Evolutionary conservation across 352 stramenopile species (phyloP).

Genomic region (Phytophthora sansomeana): DNA sequence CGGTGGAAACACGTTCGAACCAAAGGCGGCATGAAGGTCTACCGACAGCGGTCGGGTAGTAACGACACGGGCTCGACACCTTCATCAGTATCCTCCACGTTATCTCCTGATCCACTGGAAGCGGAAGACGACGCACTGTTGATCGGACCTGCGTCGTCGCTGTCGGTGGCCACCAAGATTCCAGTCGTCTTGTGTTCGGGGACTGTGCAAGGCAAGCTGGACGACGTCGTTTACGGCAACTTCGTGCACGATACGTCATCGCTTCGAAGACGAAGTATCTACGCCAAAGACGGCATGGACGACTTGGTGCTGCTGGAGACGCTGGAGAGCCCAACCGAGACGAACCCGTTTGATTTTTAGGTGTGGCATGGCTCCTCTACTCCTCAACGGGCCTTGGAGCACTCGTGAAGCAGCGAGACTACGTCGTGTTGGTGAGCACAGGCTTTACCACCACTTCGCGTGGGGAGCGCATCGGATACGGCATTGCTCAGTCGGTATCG

Average conservation of each 20-base stretch:
- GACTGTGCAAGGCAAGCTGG: conserved; percentile 48
- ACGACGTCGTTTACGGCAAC: conserved; percentile 62
- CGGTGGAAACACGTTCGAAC: conserved; percentile 49
- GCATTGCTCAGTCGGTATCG: conserved; percentile 55
- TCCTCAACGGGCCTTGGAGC: conserved; percentile 38
- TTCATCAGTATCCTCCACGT: conserved; percentile 16
- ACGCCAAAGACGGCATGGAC: conserved; percentile 44
- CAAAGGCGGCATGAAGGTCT: conserved; percentile 44
- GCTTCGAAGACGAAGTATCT: conserved; percentile 39
- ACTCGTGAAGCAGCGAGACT: conserved; percentile 49
- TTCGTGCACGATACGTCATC: conserved; percentile 50
- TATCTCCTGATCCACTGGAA: conserved; percentile 19
- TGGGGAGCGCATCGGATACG: conserved; percentile 56
- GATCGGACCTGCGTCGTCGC: conserved; percentile 51
- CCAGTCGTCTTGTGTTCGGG: conserved; percentile 44
- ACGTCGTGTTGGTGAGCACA: conserved; percentile 42
- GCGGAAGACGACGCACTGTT: conserved; percentile 25
- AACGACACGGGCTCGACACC: neutral
- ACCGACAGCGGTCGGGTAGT: conserved; percentile 40
- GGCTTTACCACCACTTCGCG: conserved; percentile 44
- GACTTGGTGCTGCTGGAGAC: conserved; percentile 51
- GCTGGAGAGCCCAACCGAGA: conserved; percentile 42
- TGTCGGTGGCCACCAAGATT: conserved; percentile 52
- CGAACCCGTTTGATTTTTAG: conserved; percentile 53
- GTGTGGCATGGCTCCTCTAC: conserved; percentile 57